These are phyloP conservation scores for Monosporozyma siamensis DNA, from an alignment of 805 yeast species.

Conservation along the genomic window DNA sequence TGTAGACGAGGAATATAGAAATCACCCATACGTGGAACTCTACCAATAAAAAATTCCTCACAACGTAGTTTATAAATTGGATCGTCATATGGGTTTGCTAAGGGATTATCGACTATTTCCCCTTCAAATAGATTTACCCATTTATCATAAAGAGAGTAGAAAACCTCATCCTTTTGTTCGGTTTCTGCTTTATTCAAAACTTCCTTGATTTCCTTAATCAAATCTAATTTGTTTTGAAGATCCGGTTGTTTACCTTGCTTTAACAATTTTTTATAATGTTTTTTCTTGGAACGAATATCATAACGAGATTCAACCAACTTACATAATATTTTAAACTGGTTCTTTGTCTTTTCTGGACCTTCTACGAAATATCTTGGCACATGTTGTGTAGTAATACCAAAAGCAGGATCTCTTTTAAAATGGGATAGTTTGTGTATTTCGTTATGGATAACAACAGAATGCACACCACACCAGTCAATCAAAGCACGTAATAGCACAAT, in stretches of 20 bases:
- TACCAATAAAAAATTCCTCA: conserved; percentile 20
- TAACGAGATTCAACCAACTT: conserved; percentile 10
- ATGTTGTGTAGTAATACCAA: conserved; percentile 19
- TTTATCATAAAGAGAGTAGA: conserved; percentile 9
- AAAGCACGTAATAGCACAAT: conserved; percentile 12
- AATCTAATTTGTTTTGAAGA: conserved; percentile 9
- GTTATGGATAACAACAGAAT: conserved; percentile 15
- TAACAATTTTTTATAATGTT: conserved; percentile 16
- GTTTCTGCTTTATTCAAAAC: conserved; percentile 6
- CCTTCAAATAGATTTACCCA: conserved; percentile 18
- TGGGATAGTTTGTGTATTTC: conserved; percentile 19
- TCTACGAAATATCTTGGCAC: conserved; percentile 18
- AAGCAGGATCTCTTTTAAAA: conserved; percentile 17
- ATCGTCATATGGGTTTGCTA: conserved; percentile 18
- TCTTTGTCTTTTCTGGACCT: conserved; percentile 13
- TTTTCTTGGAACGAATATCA: conserved; percentile 17
- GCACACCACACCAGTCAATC: conserved; percentile 16
- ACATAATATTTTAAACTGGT: conserved; percentile 15
- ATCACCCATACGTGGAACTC: conserved; percentile 24
- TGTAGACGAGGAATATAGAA: conserved; percentile 22
- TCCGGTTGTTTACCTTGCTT: conserved; percentile 15
- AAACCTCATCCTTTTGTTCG: conserved; percentile 10
- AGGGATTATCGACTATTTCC: conserved; percentile 17
- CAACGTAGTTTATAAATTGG: conserved; percentile 19
- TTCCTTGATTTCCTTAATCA: conserved; percentile 10